These are phyloP conservation scores for Crotalaria pallida DNA, from an alignment of 306 rosid species.

Conservation along the genomic window DNA sequence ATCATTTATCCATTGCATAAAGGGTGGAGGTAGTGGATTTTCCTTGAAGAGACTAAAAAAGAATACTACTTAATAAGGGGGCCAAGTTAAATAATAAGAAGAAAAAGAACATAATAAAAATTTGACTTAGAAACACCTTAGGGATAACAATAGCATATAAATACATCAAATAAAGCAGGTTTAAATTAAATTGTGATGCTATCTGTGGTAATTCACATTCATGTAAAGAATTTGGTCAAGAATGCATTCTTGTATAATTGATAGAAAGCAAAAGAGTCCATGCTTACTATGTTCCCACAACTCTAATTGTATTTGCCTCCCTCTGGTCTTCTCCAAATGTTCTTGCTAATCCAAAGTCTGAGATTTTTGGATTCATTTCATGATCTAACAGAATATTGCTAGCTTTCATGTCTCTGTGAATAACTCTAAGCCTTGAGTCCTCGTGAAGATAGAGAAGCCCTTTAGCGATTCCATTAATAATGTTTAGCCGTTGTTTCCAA, in stretches of 20 bases:
- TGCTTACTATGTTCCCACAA: constrained; percentile 60
- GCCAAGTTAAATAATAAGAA: neutral
- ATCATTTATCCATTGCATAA: no score
- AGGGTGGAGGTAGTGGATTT: neutral
- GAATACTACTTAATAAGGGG: neutral
- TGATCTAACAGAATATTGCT: constrained; percentile 44
- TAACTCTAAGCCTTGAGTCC: constrained; percentile 41
- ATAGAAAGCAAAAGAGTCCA: neutral
- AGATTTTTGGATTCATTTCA: constrained; percentile 47
- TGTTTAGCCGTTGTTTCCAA: constrained; percentile 34
- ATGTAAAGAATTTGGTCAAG: neutral
- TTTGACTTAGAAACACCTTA: no score
- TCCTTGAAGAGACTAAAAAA: neutral
- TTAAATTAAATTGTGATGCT: neutral
- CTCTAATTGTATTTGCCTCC: constrained; percentile 39
- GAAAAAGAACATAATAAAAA: no score
- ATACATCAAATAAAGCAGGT: neutral
- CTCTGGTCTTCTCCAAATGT: constrained; percentile 36
- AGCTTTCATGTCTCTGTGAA: constrained; percentile 62
- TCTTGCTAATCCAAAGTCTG: constrained; percentile 58
- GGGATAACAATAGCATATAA: neutral
- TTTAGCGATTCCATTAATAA: constrained; percentile 47
- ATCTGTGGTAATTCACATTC: neutral
- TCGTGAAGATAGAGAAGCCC: constrained; percentile 59
- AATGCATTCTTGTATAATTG: neutral